These are phyloP conservation scores for Globisporangium carolinianum DNA, from an alignment of 352 stramenopile species.

Conservation along the genomic window DNA sequence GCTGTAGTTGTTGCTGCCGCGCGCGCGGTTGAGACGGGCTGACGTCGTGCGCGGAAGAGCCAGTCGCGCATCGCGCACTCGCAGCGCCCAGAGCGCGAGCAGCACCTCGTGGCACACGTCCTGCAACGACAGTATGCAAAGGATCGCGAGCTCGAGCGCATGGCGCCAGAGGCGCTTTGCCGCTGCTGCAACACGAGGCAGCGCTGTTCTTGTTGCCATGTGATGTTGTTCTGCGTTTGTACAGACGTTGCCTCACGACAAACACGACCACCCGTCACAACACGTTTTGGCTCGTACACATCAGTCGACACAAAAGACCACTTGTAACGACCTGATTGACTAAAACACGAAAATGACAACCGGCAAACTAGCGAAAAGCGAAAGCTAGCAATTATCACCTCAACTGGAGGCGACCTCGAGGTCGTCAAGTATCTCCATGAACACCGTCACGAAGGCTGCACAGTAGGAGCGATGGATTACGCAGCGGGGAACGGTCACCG, in stretches of 20 bases:
- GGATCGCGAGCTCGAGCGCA: slow-evolving; percentile 14
- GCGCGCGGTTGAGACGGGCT: too few species aligned
- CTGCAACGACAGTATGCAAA: slow-evolving; percentile 8
- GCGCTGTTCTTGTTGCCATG: neutral
- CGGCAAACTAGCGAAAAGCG: too few species aligned
- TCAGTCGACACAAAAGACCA: too few species aligned
- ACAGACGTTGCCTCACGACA: too few species aligned
- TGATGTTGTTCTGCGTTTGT: neutral
- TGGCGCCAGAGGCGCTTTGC: slow-evolving; percentile 21
- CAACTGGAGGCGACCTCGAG: too few species aligned
- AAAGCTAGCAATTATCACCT: too few species aligned
- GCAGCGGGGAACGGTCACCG: slow-evolving; percentile 2
- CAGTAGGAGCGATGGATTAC: neutral
- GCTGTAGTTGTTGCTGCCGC: neutral
- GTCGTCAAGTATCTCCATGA: slow-evolving; percentile 14
- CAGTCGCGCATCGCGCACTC: slow-evolving; percentile 6
- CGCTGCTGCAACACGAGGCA: neutral
- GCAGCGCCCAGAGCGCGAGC: slow-evolving; percentile 10
- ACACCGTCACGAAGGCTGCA: slow-evolving; percentile 9
- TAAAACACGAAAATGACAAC: too few species aligned
- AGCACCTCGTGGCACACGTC: slow-evolving; percentile 11
- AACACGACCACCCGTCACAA: too few species aligned
- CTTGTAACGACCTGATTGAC: too few species aligned
- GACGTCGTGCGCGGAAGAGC: neutral
- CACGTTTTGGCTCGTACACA: too few species aligned